These are phyloP conservation scores for Omphalotus olearius DNA, from an alignment of 1,284 basidiomycete genomes.

Conservation along the genomic window DNA sequence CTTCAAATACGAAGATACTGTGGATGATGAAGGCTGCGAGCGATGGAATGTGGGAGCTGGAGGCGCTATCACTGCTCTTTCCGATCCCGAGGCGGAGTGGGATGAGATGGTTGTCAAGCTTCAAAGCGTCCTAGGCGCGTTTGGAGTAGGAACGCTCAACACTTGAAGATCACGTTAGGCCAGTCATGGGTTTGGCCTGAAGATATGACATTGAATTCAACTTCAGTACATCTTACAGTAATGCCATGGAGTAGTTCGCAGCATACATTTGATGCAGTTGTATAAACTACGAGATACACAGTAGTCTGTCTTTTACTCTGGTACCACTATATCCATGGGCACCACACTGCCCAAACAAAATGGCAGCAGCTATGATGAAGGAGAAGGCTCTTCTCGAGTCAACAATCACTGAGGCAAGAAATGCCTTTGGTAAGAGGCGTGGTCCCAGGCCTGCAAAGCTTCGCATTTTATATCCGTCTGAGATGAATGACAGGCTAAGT, in stretches of 20 bases:
- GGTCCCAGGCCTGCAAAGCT: too few relatives aligned
- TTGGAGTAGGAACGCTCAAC: conserved; percentile 28
- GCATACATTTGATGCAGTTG: not conserved
- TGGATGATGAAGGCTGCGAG: conserved; percentile 29
- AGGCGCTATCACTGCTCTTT: conserved; percentile 94
- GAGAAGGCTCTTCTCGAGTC: too few relatives aligned
- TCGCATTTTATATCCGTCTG: too few relatives aligned
- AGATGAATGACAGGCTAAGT: too few relatives aligned
- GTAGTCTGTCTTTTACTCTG: too few relatives aligned
- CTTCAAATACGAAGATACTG: conserved; percentile 59
- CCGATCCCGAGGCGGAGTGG: conserved; percentile 87
- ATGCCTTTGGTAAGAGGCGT: too few relatives aligned
- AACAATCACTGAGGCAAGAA: too few relatives aligned
- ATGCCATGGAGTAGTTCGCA: not conserved
- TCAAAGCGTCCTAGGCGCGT: conserved; percentile 64
- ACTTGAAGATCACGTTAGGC: not conserved
- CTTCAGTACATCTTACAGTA: not conserved
- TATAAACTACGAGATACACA: too few relatives aligned
- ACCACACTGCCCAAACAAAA: too few relatives aligned
- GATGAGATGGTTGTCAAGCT: conserved; percentile 90
- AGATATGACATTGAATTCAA: not conserved
- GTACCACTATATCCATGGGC: too few relatives aligned
- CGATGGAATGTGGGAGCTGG: conserved; percentile 85
- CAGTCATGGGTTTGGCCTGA: not conserved
- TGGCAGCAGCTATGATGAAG: too few relatives aligned